Conservation (phyloP, 352 stramenopile species). For the Globisporangium viniferum region DNA sequence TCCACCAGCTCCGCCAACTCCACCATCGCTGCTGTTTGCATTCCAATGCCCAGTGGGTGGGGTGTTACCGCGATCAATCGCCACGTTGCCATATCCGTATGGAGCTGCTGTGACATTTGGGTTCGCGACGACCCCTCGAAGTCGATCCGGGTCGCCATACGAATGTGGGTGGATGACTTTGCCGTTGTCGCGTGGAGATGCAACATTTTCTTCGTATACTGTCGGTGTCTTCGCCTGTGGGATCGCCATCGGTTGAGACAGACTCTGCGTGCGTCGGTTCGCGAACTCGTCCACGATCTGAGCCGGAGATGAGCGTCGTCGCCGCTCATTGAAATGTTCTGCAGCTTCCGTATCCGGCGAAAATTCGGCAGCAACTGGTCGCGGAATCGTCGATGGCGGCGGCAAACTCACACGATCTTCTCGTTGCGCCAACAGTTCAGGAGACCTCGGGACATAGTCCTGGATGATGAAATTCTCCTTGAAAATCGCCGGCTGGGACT, state of each 20-base stretch:
- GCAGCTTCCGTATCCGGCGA: slow-evolving; percentile 6
- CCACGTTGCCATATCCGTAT: slow-evolving; percentile 77
- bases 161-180: slow-evolving; percentile 65
- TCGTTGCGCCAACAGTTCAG: slow-evolving; percentile 27
- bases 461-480: slow-evolving; percentile 83
- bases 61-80: slow-evolving; percentile 36
- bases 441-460: slow-evolving; percentile 76
- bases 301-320: slow-evolving; percentile 18
- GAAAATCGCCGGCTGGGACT: slow-evolving; percentile 44
- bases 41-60: slow-evolving; percentile 22
- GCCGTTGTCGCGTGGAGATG: slow-evolving; percentile 16
- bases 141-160: slow-evolving; percentile 53
- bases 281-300: slow-evolving; percentile 20
- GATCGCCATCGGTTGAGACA: slow-evolving; percentile 82
- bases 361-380: slow-evolving; percentile 17
- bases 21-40: slow-evolving; percentile 19
- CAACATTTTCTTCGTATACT: slow-evolving; percentile 25
- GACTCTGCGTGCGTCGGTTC: slow-evolving; percentile 28
- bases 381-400: not conserved
- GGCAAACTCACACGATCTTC: slow-evolving; percentile 10
- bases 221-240: slow-evolving; percentile 44
- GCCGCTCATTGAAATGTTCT: slow-evolving; percentile 9
- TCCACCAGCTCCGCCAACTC: slow-evolving; percentile 14
- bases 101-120: slow-evolving; percentile 66
- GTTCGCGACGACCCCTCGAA: slow-evolving; percentile 43